Base-by-base conservation (phyloP, 768 basidiomycete species). In the Paxillus ammoniavirescens region DNA sequence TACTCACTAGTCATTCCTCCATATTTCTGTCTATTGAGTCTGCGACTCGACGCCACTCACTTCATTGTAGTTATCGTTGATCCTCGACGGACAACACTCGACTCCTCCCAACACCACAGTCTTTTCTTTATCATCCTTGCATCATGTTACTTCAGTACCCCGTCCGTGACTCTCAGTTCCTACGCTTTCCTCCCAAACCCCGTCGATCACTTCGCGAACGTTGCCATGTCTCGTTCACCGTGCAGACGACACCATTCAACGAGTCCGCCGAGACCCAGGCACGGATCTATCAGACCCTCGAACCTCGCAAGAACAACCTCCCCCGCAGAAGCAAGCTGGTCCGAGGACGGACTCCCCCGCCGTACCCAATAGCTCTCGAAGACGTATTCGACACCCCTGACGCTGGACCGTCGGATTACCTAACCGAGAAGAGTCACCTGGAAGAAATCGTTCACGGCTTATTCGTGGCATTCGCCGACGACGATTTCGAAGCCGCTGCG, bases 381-480 rank as follows among this genome's bases (percentile, higher is more conserved):
- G 42, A 55, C 2, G 45, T 47, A 2, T 3, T 31, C 2, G 21
- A 49, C 6, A 26, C 26, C 33, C 38, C 21, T 21, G 13, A 42
- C 9, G 41, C 47, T 9, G 17, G 36, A 9, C 52, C 41, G 12
- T 28, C 45, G 5, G 42, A 33, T 21, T 37, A 41, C 8, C 36
- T 51, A 13, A 35, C 12, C 12, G 23, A 46, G 10, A 18, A 43
- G 2, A 46, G 26, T 28, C 60, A 58, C 49, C 43, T 67, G 3
- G 43, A 55, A 8, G 48, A 58, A 28, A 21, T 66, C 31, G 17
- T 54, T 9, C 26, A 37, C 0, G 53, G 55, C 4, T 15, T 65
- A 13, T 69, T 53, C 41, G 56, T 69, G 37, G 63, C 65, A 6
- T n/a, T 61, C 17, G 54, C 47, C 4, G 57, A 66, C 46, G 17